Base-by-base conservation (phyloP, 768 basidiomycete genomes). In the Russula griseocarnosa region DNA sequence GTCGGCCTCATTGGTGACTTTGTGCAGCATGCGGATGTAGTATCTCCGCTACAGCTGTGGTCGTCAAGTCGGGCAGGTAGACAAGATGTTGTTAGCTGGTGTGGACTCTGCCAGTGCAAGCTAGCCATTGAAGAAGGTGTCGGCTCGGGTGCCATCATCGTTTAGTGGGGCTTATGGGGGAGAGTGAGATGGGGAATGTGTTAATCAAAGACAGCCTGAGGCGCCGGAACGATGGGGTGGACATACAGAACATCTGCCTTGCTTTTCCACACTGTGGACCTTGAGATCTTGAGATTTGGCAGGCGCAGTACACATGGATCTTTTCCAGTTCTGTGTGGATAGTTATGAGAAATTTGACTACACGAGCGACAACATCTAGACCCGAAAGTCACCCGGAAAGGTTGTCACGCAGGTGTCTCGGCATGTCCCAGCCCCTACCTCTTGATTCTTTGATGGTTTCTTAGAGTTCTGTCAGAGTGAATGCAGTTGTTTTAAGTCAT, bases 1-100 rank as follows among this genome's bases (percentile, higher is more conserved):
- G 72, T 98, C 95, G 67, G 90, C 88, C 71, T 94, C 82, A 67
- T 97, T 94, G 64, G 98, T n/a, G n/a, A n/a, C n/a, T n/a, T n/a
- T n/a, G n/a, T n/a, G n/a, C n/a, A n/a, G n/a, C n/a, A n/a, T n/a
- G 44, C 89, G 85, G 53, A 95, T 77, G 70, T 93, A 92, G 69
- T 91, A 82, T 60, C 83, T 81, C 36, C 87, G 83, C 30, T 85
- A 72, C 72, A 8, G 66, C 61, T 8, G 64, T 60, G 9, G 70
- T 70, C 28, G 67, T 59, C 32, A 62, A 62, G 40, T 70, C 70
- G 9, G 72, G 72, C 5, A 71, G 70, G 76, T 76, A 2, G 76
- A 76, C 0, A 76, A 75, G 3, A 75, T 68, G 58, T 78, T 76
- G 30, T 55, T 59, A 3, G 71, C 50, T 3, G 73, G 66, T n/a